Evolutionary conservation across 1,284 basidiomycete species (phyloP).

Genomic region (Takashimella koratensis): DNA sequence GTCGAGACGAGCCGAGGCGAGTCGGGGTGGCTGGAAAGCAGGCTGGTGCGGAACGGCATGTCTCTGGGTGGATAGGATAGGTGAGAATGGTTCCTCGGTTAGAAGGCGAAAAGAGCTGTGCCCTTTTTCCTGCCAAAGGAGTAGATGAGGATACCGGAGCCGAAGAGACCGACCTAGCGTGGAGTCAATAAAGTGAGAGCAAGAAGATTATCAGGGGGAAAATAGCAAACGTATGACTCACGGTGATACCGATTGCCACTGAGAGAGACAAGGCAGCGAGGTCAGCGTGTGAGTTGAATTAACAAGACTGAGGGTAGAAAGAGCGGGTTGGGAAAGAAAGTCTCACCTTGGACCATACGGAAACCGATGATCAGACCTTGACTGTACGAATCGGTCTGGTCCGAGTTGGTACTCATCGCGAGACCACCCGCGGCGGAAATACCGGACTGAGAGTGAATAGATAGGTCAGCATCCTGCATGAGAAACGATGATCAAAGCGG

Average conservation of each 20-base stretch:
- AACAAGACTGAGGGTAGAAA: too few relatives aligned
- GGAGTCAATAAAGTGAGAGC: not conserved
- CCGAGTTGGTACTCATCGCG: slow-evolving; percentile 62
- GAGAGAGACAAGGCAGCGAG: not conserved
- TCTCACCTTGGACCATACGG: slow-evolving; percentile 61
- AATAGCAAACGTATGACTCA: slow-evolving; percentile 8
- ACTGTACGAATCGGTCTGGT: slow-evolving; percentile 52
- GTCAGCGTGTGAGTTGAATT: too few relatives aligned
- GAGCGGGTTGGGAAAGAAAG: not conserved
- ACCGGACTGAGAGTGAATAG: slow-evolving; percentile 59
- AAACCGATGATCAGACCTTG: slow-evolving; percentile 50
- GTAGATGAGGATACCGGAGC: slow-evolving; percentile 79
- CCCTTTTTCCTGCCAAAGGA: slow-evolving; percentile 77
- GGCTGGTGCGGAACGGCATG: too few relatives aligned
- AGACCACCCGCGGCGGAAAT: slow-evolving; percentile 80
- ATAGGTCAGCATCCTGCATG: not conserved
- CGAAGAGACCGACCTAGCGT: slow-evolving; percentile 66
- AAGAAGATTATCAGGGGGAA: not conserved
- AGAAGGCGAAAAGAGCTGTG: slow-evolving; percentile 79
- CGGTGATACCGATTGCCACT: slow-evolving; percentile 84
- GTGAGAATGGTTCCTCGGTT: too few relatives aligned
- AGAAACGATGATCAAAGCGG: not conserved
- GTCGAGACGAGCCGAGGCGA: too few relatives aligned
- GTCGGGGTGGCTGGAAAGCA: too few relatives aligned
- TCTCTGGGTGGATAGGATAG: too few relatives aligned